Percentiles rank a stretch among this genome's conserved stretches.
Evolutionary conservation across 441 rosid genomes (phyloP).

Genomic region (Gossypium armourianum): DNA sequence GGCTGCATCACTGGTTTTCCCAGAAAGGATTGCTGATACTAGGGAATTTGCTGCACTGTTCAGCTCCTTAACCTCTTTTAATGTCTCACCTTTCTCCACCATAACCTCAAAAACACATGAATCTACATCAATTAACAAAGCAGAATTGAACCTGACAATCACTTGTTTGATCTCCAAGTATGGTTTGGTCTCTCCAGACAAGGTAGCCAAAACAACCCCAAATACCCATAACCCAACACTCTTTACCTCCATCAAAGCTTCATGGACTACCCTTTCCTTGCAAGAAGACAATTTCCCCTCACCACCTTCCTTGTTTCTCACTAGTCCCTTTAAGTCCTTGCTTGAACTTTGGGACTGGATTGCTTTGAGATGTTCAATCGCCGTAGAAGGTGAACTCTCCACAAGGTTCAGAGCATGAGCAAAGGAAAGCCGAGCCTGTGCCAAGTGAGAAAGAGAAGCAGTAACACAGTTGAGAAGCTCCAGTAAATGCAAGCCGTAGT

Average conservation of each 20-base stretch:
- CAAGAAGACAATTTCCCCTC: constrained; percentile 19
- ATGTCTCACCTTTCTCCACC: constrained; percentile 19
- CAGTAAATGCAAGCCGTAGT: constrained; percentile 34
- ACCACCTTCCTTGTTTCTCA: constrained; percentile 15
- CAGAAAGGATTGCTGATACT: constrained; percentile 23
- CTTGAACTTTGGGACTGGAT: constrained; percentile 16
- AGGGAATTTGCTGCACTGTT: constrained; percentile 32
- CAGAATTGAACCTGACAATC: constrained; percentile 12
- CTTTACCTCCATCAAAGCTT: constrained; percentile 27
- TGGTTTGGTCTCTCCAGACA: constrained; percentile 30
- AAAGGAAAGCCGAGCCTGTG: constrained; percentile 31
- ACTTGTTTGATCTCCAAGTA: constrained; percentile 1
- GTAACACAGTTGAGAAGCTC: constrained; percentile 36
- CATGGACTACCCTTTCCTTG: constrained; percentile 23
- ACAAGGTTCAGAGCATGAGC: constrained; percentile 35
- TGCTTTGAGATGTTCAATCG: constrained; percentile 27
- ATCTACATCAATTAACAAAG: constrained; percentile 27
- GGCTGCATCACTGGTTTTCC: constrained; percentile 21
- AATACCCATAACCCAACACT: constrained; percentile 36
- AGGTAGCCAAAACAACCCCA: constrained; percentile 29
- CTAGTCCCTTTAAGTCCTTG: constrained; percentile 17
- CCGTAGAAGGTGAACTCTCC: constrained; percentile 29
- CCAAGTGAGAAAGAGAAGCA: constrained; percentile 20
- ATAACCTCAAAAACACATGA: constrained; percentile 19
- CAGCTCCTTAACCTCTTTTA: constrained; percentile 14